Percentiles rank a stretch among this genome's conserved stretches.
Evolutionary conservation across 2,329 filamentous ascomycete species (phyloP).

Genomic region (Hirsutella thompsonii): DNA sequence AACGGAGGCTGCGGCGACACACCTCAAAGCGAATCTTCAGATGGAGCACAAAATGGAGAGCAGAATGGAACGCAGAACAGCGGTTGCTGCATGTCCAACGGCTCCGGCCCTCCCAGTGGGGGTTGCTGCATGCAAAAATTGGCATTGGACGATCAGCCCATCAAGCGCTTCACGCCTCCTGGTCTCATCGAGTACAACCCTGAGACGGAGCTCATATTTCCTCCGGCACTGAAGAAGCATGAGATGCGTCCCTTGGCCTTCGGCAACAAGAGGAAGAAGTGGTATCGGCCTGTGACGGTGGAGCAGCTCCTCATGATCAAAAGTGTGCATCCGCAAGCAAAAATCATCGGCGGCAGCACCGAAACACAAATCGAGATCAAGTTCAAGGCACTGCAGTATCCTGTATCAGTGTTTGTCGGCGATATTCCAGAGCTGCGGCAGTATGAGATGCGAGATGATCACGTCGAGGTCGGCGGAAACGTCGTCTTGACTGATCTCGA

Average conservation of each 20-base stretch:
- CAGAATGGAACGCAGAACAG: neutral
- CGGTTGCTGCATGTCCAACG: neutral
- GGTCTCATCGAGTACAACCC: constrained; percentile 91
- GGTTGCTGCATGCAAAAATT: constrained; percentile 64
- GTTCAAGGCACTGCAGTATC: constrained; percentile 90
- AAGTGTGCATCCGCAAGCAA: constrained; percentile 68
- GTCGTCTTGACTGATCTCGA: constrained; percentile 87
- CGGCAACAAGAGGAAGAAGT: constrained; percentile 88
- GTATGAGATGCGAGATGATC: constrained; percentile 65
- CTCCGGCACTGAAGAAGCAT: constrained; percentile 71
- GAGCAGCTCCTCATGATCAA: constrained; percentile 89
- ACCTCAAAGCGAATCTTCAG: no score
- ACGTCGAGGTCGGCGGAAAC: constrained; percentile 88
- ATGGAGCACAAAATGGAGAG: neutral
- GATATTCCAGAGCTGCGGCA: constrained; percentile 84
- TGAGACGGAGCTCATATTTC: constrained; percentile 91
- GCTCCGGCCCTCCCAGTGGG: constrained; percentile 9
- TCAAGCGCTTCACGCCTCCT: constrained; percentile 66
- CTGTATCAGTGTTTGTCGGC: constrained; percentile 79
- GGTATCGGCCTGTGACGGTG: constrained; percentile 81
- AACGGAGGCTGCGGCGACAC: constrained; percentile 51
- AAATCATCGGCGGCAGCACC: constrained; percentile 90
- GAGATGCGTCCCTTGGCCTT: constrained; percentile 72
- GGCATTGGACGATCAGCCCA: constrained; percentile 35
- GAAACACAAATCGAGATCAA: constrained; percentile 98